A percentile compares a stretch with the other conserved stretches of the same genome.
phyloP scores from a whole-genome alignment of 2,329 filamentous ascomycete species.

The Sarocladium strictum region DNA sequence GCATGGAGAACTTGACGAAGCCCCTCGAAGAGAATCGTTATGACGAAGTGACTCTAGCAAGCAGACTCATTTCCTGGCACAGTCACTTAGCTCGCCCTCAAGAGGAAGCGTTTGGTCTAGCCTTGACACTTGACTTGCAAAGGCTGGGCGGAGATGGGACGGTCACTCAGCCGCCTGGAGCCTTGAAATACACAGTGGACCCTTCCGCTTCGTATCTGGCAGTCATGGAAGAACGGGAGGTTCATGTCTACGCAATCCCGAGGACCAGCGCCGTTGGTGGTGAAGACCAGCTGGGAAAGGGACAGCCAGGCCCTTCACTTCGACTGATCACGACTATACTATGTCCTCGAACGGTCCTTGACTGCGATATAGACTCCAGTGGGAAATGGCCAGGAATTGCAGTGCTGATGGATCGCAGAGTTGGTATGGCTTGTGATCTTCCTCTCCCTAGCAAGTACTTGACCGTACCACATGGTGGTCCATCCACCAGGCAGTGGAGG shows the following conservation, averaged over 20 bases:
- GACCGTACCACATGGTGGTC: slow-evolving; percentile 14
- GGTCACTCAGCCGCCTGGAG: background rate
- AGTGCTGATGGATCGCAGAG: slow-evolving; percentile 51
- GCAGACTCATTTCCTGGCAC: background rate
- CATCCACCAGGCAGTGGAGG: slow-evolving; percentile 25
- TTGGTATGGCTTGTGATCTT: slow-evolving; percentile 56
- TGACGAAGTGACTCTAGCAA: background rate
- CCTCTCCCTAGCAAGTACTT: slow-evolving; percentile 21
- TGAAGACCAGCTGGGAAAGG: slow-evolving; percentile 28
- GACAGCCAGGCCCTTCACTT: slow-evolving; percentile 27
- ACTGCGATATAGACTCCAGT: slow-evolving; percentile 58
- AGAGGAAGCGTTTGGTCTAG: background rate
- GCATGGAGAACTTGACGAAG: slow-evolving; percentile 22
- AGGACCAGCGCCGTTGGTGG: slow-evolving; percentile 16
- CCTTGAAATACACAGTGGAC: slow-evolving; percentile 43
- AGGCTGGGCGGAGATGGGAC: background rate
- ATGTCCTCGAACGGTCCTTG: slow-evolving; percentile 51
- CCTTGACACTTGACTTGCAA: background rate
- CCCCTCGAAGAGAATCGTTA: slow-evolving; percentile 9
- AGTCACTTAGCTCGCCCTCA: background rate
- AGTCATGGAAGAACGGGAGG: slow-evolving; percentile 44
- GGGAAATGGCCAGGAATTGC: slow-evolving; percentile 49
- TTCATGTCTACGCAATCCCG: slow-evolving; percentile 48
- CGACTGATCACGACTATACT: slow-evolving; percentile 44
- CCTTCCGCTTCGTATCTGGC: slow-evolving; percentile 53